Base-by-base conservation (phyloP, 352 stramenopile species). In the Chrysophaeum taylorii region DNA sequence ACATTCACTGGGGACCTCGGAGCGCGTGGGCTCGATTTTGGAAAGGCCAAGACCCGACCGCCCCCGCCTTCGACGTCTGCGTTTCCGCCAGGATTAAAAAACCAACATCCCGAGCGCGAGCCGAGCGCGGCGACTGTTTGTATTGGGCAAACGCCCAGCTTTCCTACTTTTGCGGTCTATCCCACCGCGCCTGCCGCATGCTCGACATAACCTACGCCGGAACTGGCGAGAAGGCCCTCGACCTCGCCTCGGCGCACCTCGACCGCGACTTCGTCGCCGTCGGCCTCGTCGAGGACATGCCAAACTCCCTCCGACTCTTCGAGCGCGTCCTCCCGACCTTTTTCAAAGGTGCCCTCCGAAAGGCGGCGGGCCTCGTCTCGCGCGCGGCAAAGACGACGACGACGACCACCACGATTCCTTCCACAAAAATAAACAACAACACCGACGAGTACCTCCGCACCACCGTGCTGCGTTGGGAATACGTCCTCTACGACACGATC, bases 141-240 rank as follows among this genome's bases (percentile, higher is more conserved):
- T 63, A 63, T 31, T 63, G 52, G 52, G n/a, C 52, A 7, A 63
- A 63, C 52, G 52, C 29, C 9, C 52, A 63, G 52, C 52, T 63
- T 31, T 7, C 25, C 27, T 63, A 63, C 52, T 63, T 63, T 25
- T 63, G 52, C 52, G 52, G 52, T 31, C 9, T 63, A n/a, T n/a
- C n/a, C 25, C 9, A 33, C 12, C 7, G 52, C 23, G 33, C 12
- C 52, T 63, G 52, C 33, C 52, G 52, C 27, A n/a, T n/a, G n/a
- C n/a, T n/a, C n/a, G n/a, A n/a, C n/a, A n/a, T n/a, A n/a, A n/a
- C n/a, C n/a, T n/a, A n/a, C n/a, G n/a, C n/a, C n/a, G 52, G 4
- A 7, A 31, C 18, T 9, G 18, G 18, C 48, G 48, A 5, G 48
- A 25, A 18, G 48, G 18, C 48, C 27, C 52, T 63, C 5, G 4